Evolutionary conservation across 208 protist species (phyloP), one percentile per base, ranked within the genome.

Genomic region (Crithidia expoeki): DNA sequence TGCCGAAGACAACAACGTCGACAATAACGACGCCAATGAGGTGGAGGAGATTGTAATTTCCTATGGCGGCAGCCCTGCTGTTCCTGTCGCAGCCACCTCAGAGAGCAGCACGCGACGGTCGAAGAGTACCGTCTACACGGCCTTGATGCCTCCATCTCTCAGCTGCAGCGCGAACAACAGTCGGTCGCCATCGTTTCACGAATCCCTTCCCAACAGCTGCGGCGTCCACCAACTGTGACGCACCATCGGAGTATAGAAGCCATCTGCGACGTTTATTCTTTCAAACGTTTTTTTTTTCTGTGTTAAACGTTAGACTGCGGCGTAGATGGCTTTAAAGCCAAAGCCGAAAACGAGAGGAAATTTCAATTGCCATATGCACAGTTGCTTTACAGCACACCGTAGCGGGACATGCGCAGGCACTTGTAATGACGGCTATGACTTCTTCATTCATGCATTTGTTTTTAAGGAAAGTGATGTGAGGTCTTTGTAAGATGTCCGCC

Each of bases 91-190:
- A 16, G 9, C 23, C 0, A 55, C 6, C n/a, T 66, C 60, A 0
- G 30, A 56, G n/a, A n/a, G 60, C 47, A 55, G 60, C 47, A 55
- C 60, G 33, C 17, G 60, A 11, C 60, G 60, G 2, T 66, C 60
- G 0, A 66, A 30, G n/a, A 66, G 60, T 21, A 66, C 46, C 46
- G 60, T 33, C 46, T 66, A 66, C 60, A 55, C 60, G 5, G 60
- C 32, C 1, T n/a, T 66, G 6, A 53, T 66, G 60, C 60, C 60
- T 12, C 60, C 60, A 4, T 66, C 60, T 2, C 60, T 47, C 1
- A 66, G 60, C 32, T 32, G 47, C 47, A 66, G 60, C 40, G 46
- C 42, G 4, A 32, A 28, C 11, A 32, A 32, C 28, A 66, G 60
- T 19, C 42, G 60, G 4, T 66, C 60, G 14, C 32, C 60, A 16